phyloP scores from a whole-genome alignment of 352 stramenopile species.

The Phytophthora fragariaefolia region DNA sequence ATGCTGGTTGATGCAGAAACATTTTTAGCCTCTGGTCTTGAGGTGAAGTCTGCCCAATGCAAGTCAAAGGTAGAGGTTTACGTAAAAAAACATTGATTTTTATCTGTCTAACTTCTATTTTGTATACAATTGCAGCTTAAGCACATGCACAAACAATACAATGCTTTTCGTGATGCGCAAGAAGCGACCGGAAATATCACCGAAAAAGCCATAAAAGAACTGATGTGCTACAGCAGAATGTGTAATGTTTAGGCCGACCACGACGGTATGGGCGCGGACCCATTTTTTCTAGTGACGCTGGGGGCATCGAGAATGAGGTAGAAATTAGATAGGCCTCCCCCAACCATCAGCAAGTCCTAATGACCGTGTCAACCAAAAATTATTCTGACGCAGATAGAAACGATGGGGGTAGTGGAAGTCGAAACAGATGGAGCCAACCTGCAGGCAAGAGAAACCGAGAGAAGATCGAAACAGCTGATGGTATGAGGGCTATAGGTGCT shows the following conservation, averaged over 20 bases:
- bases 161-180: neutral
- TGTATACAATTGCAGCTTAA: constrained; percentile 5
- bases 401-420: neutral
- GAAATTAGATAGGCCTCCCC: neutral
- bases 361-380: neutral
- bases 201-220: neutral
- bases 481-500: neutral
- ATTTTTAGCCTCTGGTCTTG: neutral
- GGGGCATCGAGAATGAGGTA: neutral
- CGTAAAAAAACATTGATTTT: too few species aligned
- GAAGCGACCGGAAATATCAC: constrained; percentile 3
- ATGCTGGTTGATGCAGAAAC: neutral
- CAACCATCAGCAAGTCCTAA: too few species aligned
- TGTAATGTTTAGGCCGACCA: neutral
- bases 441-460: constrained; percentile 3
- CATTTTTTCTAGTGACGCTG: constrained; percentile 1
- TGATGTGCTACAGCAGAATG: neutral
- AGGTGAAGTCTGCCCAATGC: neutral
- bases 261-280: neutral
- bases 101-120: too few species aligned
- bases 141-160: constrained; percentile 11
- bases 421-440: neutral
- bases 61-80: constrained; percentile 4
- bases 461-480: neutral
- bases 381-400: neutral